These are phyloP conservation scores for Phytophthora pistaciae DNA, from an alignment of 352 stramenopile species.

Conservation along the genomic window DNA sequence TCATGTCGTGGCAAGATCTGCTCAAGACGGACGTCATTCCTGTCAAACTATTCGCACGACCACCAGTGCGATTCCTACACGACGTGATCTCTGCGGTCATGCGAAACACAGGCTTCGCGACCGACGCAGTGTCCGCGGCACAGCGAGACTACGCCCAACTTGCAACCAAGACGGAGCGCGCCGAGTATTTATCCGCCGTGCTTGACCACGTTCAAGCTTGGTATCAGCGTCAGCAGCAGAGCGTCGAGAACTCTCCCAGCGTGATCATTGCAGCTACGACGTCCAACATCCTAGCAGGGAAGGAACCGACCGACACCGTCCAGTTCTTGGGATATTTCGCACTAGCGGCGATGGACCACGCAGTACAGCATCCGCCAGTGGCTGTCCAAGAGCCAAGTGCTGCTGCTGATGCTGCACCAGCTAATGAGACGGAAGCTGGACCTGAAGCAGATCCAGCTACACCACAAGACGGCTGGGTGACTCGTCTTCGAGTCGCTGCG, in stretches of 20 bases:
- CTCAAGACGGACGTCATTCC: constrained; percentile 75
- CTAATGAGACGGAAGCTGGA: constrained; percentile 2
- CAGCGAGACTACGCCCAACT: constrained; percentile 79
- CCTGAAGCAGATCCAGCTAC: constrained; percentile 7
- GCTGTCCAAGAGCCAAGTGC: constrained; percentile 3
- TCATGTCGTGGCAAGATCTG: constrained; percentile 85
- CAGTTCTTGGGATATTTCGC: constrained; percentile 79
- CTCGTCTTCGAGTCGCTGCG: constrained; percentile 60
- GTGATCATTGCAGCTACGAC: constrained; percentile 77
- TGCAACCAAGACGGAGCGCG: constrained; percentile 73
- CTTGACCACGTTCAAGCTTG: constrained; percentile 76
- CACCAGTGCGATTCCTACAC: constrained; percentile 85
- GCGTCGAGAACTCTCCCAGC: constrained; percentile 13
- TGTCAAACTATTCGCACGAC: constrained; percentile 75
- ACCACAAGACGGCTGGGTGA: constrained; percentile 60
- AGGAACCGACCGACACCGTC: constrained; percentile 79
- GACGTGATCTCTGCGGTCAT: constrained; percentile 82
- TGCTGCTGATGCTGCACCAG: background rate
- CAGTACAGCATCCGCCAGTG: constrained; percentile 37
- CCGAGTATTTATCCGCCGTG: constrained; percentile 79
- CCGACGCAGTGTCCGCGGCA: constrained; percentile 26
- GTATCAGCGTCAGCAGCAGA: constrained; percentile 47
- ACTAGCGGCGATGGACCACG: constrained; percentile 65
- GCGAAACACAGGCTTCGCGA: constrained; percentile 67
- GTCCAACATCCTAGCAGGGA: constrained; percentile 82